Evolutionary conservation across 2,329 filamentous ascomycete genomes (phyloP).

Genomic region (Pyrenophora graminea): DNA sequence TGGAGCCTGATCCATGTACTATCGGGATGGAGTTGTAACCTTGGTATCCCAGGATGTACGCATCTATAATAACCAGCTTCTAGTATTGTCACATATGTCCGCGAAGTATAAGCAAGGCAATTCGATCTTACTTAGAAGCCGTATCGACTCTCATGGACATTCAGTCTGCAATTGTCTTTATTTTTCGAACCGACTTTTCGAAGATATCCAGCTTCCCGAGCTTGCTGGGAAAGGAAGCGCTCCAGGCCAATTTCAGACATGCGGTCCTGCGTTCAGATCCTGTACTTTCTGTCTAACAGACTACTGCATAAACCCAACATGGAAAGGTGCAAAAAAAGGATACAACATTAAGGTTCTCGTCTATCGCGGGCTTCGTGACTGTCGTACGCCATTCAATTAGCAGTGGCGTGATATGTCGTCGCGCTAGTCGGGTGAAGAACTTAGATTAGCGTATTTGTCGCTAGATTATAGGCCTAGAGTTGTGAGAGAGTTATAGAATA

Average conservation of each 20-base stretch:
- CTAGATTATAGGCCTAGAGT: constrained; percentile 15
- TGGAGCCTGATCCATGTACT: not conserved
- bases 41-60: constrained; percentile 14
- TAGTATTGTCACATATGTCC: constrained; percentile 13
- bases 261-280: constrained; percentile 19
- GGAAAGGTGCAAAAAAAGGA: constrained; percentile 17
- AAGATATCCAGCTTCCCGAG: constrained; percentile 14
- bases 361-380: constrained; percentile 23
- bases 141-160: constrained; percentile 7
- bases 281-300: constrained; percentile 25
- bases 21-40: not conserved
- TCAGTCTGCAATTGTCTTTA: constrained; percentile 5
- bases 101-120: constrained; percentile 12
- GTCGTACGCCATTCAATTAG: constrained; percentile 24
- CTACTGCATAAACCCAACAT: constrained; percentile 22
- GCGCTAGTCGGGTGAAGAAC: not conserved
- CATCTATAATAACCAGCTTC: constrained; percentile 23
- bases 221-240: constrained; percentile 13
- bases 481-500: constrained; percentile 25
- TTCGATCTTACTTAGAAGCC: constrained; percentile 10
- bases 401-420: constrained; percentile 14
- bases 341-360: constrained; percentile 14
- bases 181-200: no score
- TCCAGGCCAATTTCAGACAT: constrained; percentile 12
- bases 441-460: constrained; percentile 6